phyloP scores from a whole-genome alignment of 305 asterid species.

The Fraxinus platypoda region DNA sequence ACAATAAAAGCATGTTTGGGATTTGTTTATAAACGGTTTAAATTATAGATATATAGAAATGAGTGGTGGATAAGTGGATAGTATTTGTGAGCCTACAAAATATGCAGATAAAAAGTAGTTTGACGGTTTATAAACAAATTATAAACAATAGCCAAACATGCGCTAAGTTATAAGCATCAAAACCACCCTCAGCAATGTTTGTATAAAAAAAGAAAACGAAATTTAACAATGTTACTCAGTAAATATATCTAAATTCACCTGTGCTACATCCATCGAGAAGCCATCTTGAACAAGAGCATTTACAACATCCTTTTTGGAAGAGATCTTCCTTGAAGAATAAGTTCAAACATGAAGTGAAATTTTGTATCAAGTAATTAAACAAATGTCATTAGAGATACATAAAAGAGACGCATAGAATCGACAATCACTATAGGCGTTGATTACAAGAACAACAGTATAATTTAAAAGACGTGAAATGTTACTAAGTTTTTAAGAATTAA shows the following conservation, averaged over 20 bases:
- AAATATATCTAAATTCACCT: conserved; percentile 39
- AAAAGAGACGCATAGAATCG: neutral
- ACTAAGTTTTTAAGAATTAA: neutral
- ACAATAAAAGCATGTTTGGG: neutral
- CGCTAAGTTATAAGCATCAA: neutral
- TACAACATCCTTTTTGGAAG: conserved; percentile 72
- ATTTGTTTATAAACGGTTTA: neutral
- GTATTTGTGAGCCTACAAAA: neutral
- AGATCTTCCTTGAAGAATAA: conserved; percentile 70
- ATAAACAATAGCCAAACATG: neutral
- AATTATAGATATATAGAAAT: neutral
- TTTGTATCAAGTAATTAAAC: conserved; percentile 7
- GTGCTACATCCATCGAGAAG: conserved; percentile 92
- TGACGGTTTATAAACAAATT: neutral
- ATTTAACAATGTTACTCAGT: neutral
- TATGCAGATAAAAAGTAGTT: neutral
- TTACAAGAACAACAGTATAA: neutral
- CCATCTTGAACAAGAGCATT: conserved; percentile 74
- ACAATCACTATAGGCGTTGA: neutral
- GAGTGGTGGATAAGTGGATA: neutral
- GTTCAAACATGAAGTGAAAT: conserved; percentile 23
- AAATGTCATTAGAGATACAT: neutral
- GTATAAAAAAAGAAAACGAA: neutral
- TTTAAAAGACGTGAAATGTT: neutral
- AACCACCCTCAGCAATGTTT: neutral